Percentiles rank a stretch among this genome's conserved stretches.
These are phyloP conservation scores for Ziziphus jujuba DNA, from an alignment of 306 rosid species.

Conservation along the genomic window DNA sequence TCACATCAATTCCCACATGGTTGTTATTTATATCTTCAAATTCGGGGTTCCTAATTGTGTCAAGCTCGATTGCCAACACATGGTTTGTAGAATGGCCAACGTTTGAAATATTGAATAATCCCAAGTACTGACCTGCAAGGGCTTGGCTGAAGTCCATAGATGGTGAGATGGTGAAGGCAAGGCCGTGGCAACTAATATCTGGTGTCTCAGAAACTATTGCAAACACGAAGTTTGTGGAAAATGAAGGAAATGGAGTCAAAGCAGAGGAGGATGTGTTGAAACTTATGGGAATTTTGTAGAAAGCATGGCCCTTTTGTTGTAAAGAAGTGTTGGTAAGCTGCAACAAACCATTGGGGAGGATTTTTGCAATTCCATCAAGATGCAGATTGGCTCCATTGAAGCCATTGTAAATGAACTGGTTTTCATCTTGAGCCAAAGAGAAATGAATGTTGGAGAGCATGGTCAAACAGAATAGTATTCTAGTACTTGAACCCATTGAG, in stretches of 20 bases:
- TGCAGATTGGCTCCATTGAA: neutral
- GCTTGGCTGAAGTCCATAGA: neutral
- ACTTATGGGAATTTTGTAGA: constrained; percentile 9
- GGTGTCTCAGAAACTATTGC: neutral
- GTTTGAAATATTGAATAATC: constrained; percentile 4
- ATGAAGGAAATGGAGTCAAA: constrained; percentile 2
- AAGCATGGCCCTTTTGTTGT: constrained; percentile 10
- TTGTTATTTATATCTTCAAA: constrained; percentile 11
- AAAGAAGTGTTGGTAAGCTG: neutral
- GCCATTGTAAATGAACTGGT: too few species aligned
- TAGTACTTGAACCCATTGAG: too few species aligned
- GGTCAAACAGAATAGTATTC: too few species aligned
- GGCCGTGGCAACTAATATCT: constrained; percentile 12
- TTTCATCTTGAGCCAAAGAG: too few species aligned
- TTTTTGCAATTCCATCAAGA: neutral
- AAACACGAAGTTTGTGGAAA: constrained; percentile 20
- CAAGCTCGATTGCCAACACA: constrained; percentile 27
- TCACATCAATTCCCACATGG: constrained; percentile 28
- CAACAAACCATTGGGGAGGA: constrained; percentile 10
- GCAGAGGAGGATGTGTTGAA: constrained; percentile 14
- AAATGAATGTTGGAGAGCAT: too few species aligned
- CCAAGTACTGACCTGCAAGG: neutral
- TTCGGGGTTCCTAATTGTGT: neutral
- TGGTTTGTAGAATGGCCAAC: neutral
- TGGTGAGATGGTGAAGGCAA: constrained; percentile 22